Percentiles rank a stretch among this genome's conserved stretches.
Evolutionary conservation across 192 early-diverging fungal species (phyloP).

Genomic region (Linnemannia schmuckeri): DNA sequence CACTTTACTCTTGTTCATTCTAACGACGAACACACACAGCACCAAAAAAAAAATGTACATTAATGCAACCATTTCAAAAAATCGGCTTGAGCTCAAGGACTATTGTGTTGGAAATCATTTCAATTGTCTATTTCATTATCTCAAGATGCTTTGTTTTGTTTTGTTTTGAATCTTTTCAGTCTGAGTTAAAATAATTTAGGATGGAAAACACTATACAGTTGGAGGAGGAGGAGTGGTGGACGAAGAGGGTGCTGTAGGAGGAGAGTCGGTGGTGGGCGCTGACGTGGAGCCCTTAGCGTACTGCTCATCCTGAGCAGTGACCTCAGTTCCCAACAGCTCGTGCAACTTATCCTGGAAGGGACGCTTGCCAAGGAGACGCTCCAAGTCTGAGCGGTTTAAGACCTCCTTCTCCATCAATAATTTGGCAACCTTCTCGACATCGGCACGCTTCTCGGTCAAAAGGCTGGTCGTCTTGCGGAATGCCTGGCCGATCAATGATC

Average conservation of each 20-base stretch:
- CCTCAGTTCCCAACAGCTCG: conserved; percentile 47
- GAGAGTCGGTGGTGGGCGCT: conserved; percentile 20
- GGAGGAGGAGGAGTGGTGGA: conserved; percentile 1
- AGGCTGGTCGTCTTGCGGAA: conserved; percentile 86
- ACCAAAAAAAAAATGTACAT: not conserved
- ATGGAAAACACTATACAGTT: conserved; percentile 18
- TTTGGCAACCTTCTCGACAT: conserved; percentile 94
- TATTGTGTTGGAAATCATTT: not conserved
- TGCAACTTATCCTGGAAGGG: conserved; percentile 79
- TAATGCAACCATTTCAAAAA: not conserved
- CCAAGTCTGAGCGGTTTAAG: conserved; percentile 95
- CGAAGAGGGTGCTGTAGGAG: not conserved
- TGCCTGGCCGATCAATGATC: conserved; percentile 82
- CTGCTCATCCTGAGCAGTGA: conserved; percentile 28
- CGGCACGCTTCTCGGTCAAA: conserved; percentile 85
- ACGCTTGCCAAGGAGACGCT: conserved; percentile 85
- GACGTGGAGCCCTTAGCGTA: conserved; percentile 21
- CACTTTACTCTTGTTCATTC: not conserved
- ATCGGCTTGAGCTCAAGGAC: not conserved
- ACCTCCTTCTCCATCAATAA: conserved; percentile 97
- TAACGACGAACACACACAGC: not conserved
- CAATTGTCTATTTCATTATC: not conserved
- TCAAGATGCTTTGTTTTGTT: not conserved
- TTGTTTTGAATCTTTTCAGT: not conserved
- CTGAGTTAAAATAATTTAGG: not conserved